A percentile compares a stretch with the other conserved stretches of the same genome.
These are phyloP conservation scores for Knufia fluminis DNA, from an alignment of 2,329 filamentous ascomycete genomes.

Conservation along the genomic window DNA sequence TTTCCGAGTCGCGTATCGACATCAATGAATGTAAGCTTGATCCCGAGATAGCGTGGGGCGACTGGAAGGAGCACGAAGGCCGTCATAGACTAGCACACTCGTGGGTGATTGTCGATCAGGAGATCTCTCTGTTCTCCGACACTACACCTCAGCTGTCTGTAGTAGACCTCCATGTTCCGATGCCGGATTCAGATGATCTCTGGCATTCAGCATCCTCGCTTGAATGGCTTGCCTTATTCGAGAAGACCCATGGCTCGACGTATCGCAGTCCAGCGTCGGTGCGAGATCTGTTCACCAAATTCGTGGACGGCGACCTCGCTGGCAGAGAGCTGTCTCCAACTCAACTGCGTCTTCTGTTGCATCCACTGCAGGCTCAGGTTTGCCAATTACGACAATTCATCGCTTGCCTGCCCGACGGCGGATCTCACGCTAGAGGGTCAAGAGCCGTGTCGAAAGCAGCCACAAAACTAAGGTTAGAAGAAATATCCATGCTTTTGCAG, in stretches of 20 bases:
- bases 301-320: conserved; percentile 55
- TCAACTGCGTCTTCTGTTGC: conserved; percentile 57
- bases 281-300: conserved; percentile 57
- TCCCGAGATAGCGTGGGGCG: conserved; percentile 49
- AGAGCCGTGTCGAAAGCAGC: conserved; percentile 50
- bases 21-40: conserved; percentile 36
- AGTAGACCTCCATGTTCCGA: conserved; percentile 54
- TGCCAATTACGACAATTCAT: conserved; percentile 57
- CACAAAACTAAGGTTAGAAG: conserved; percentile 52
- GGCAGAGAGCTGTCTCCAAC: conserved; percentile 39
- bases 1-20: conserved; percentile 38
- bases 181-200: conserved; percentile 54
- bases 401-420: conserved; percentile 52
- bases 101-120: conserved; percentile 66
- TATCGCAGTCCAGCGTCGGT: conserved; percentile 37
- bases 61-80: conserved; percentile 57
- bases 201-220: conserved; percentile 53
- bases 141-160: conserved; percentile 54
- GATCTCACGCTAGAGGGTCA: conserved; percentile 27
- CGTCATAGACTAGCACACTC: conserved; percentile 62
- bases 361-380: conserved; percentile 58
- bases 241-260: conserved; percentile 50
- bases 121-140: conserved; percentile 59
- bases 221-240: conserved; percentile 52
- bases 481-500: conserved; percentile 54